Base-by-base conservation (phyloP, 2,329 filamentous ascomycete genomes). In the Trichoderma simmonsii region DNA sequence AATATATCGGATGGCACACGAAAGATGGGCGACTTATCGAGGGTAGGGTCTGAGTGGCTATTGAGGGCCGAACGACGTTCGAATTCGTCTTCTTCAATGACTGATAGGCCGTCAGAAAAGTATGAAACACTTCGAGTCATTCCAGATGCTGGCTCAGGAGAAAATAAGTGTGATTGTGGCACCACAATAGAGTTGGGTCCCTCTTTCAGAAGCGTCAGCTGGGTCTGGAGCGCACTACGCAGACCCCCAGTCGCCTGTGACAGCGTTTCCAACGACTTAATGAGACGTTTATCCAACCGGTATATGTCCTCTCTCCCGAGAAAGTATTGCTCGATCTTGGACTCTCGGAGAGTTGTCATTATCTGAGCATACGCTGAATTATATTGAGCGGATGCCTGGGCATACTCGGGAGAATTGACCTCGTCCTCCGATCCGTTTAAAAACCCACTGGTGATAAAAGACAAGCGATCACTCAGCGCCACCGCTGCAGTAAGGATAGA, bases 161-260 rank as follows among this genome's bases (percentile, higher is more conserved):
- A 73, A 2, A 72, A 75, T 6, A 77, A 70, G 12, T 75, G 75
- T 18, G 75, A 65, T 60, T 71, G 63, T 24, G 76, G 71, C 4
- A 75, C 76, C 28, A 32, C 12, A 30, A 73, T 72, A 18, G 78
- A 76, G 11, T 73, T 71, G 8, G 65, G 80, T 3, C 82, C 85
- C 78, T 96, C 92, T 73, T 91, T 90, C 39, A 97, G 85, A 36
- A 98, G 86, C 18, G 92, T 89, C 78, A 98, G 97, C 78, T 99
- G 95, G 26, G 94, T 95, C 72, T 92, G 89, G 30, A 96, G 93
- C 39, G 96, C 94, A 84, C 94, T 97, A 75, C 94, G 89, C 77
- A 99, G 84, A 8, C 95, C 96, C 80, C 95, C 95, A 75, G 98
- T 91, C 75, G 94, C 94, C 79, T 98, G 95, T 5, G 93, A 91